phyloP scores from a whole-genome alignment of 202 grass and related monocot species.

The Brachypodium distachyon region DNA sequence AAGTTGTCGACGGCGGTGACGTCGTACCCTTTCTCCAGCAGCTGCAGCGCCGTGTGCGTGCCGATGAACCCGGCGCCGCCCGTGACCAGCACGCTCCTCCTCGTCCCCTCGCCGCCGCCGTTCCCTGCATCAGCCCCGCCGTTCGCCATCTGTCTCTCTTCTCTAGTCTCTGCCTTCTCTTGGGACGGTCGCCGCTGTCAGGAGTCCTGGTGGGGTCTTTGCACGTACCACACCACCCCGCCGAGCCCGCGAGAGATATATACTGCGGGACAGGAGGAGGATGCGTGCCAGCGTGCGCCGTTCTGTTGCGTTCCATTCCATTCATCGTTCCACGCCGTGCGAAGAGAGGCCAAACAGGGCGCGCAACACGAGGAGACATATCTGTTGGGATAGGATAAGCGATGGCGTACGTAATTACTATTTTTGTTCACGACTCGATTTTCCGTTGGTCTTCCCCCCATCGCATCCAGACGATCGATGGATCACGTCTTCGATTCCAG shows the following conservation, averaged over 20 bases:
- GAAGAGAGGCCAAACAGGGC: too few species aligned
- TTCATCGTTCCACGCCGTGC: too few species aligned
- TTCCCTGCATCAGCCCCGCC: background rate
- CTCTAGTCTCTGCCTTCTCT: background rate
- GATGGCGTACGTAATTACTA: too few species aligned
- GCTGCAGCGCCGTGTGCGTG: conserved; percentile 85
- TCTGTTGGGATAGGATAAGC: too few species aligned
- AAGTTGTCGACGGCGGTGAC: conserved; percentile 89
- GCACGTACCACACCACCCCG: background rate
- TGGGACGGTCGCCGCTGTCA: background rate
- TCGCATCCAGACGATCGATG: too few species aligned
- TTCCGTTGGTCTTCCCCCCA: too few species aligned
- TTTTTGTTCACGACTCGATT: too few species aligned
- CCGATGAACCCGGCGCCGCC: conserved; percentile 91
- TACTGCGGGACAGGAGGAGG: background rate
- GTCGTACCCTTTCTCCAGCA: conserved; percentile 58
- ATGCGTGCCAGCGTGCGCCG: background rate
- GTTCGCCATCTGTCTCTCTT: conserved; percentile 18
- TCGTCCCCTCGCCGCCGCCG: background rate
- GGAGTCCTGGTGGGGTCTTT: background rate
- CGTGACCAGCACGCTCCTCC: conserved; percentile 61
- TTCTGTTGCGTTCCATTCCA: too few species aligned
- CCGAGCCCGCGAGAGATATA: background rate
- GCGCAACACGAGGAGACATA: too few species aligned
- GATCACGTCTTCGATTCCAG: too few species aligned